phyloP scores from a whole-genome alignment of 73 alveolate genomes.

The Blepharisma japonicum region DNA sequence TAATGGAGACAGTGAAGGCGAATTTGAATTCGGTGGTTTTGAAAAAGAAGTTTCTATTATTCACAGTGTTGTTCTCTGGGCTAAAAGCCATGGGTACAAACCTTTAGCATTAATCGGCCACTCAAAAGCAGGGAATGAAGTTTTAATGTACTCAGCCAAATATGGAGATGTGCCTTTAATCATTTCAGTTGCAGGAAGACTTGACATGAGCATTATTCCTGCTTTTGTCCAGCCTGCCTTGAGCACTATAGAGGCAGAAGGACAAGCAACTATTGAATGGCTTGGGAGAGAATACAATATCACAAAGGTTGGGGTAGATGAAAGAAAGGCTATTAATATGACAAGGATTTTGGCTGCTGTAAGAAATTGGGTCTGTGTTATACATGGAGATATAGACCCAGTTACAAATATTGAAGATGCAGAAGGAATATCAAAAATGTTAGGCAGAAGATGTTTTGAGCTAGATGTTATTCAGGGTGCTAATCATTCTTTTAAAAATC shows the following conservation, averaged over 20 bases:
- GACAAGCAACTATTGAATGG: neutral
- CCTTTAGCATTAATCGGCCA: neutral
- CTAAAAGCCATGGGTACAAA: neutral
- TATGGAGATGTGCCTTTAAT: constrained; percentile 7
- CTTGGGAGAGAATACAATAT: neutral
- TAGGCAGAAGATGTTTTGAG: neutral
- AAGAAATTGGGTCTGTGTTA: neutral
- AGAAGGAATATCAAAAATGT: neutral
- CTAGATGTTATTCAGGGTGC: neutral
- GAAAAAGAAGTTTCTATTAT: neutral
- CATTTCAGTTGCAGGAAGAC: neutral
- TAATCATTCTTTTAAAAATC: neutral
- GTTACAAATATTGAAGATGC: neutral
- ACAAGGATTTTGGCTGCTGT: neutral
- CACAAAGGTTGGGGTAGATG: neutral
- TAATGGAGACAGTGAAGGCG: constrained; percentile 23
- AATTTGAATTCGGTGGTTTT: constrained; percentile 10
- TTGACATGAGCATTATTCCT: neutral
- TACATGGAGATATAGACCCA: neutral
- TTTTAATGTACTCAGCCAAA: neutral
- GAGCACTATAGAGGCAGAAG: neutral
- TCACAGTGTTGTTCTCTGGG: constrained; percentile 10
- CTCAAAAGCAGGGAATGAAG: constrained; percentile 21
- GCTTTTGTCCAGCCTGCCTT: neutral
- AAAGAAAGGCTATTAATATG: neutral